Conservation (phyloP, 768 basidiomycete species). For the Mycena vitilis region DNA sequence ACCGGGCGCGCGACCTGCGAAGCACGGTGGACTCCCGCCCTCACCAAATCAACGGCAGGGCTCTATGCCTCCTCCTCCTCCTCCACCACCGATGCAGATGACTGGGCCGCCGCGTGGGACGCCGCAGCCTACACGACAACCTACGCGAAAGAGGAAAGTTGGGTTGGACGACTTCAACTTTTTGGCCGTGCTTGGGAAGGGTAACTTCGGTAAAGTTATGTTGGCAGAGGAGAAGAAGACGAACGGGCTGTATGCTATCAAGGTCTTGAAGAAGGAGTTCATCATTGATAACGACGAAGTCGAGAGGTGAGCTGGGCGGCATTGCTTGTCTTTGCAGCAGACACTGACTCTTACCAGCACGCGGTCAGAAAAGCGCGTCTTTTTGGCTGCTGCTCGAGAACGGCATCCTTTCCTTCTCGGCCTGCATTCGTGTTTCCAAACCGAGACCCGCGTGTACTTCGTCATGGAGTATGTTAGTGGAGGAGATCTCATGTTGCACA, state of each 20-base stretch:
- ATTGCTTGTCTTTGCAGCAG: conserved; percentile 13
- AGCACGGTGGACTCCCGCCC: conserved; percentile 38
- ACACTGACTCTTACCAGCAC: conserved; percentile 66
- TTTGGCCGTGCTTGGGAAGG: conserved; percentile 97
- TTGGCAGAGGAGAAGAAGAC: conserved; percentile 97
- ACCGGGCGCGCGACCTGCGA: conserved; percentile 26
- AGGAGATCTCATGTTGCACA: conserved; percentile 99
- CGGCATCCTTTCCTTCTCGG: conserved; percentile 97
- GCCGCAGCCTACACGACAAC: conserved; percentile 53
- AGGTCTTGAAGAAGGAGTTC: conserved; percentile 99
- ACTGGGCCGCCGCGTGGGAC: conserved; percentile 38
- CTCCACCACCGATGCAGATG: conserved; percentile 42
- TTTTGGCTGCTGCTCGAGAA: conserved; percentile 95
- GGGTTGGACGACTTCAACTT: conserved; percentile 99
- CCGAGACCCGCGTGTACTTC: conserved; percentile 98
- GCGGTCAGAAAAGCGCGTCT: conserved; percentile 98
- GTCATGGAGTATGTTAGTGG: conserved; percentile 99
- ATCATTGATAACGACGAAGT: conserved; percentile 99
- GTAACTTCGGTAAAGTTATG: conserved; percentile 99
- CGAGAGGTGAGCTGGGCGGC: conserved; percentile 78
- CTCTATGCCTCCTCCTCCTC: conserved; percentile 34
- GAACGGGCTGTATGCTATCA: conserved; percentile 94
- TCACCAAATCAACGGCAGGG: conserved; percentile 35
- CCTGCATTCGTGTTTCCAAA: conserved; percentile 99
- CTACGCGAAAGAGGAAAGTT: conserved; percentile 81